Evolutionary conservation across 2,329 filamentous ascomycete species (phyloP).

Genomic region (Polychaeton citri): DNA sequence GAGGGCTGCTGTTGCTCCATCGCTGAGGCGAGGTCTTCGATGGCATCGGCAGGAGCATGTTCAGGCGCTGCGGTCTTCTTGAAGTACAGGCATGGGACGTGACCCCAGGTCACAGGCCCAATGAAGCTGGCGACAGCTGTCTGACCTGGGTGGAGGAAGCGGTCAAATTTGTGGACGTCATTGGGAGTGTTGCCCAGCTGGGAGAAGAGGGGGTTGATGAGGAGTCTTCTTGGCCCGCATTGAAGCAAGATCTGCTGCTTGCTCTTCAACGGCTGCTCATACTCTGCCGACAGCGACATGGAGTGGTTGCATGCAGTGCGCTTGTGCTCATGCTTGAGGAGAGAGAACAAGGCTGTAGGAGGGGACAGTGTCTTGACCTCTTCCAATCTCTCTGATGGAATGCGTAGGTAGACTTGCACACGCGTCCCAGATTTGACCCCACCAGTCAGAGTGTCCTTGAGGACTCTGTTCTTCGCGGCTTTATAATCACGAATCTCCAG

Average conservation of each 20-base stretch:
- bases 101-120: constrained; percentile 83
- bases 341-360: constrained; percentile 67
- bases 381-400: constrained; percentile 28
- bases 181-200: constrained; percentile 82
- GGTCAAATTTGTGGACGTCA: constrained; percentile 93
- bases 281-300: constrained; percentile 69
- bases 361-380: constrained; percentile 40
- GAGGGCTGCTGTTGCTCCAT: constrained; percentile 4
- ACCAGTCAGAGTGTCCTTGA: constrained; percentile 76
- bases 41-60: constrained; percentile 30
- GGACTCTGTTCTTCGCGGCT: constrained; percentile 60
- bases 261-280: constrained; percentile 64
- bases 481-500: constrained; percentile 85
- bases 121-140: constrained; percentile 82
- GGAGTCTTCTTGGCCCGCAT: constrained; percentile 73
- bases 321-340: constrained; percentile 92
- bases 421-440: constrained; percentile 74
- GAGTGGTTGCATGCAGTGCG: constrained; percentile 80
- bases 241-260: constrained; percentile 90
- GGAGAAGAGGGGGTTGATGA: constrained; percentile 85
- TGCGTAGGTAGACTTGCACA: constrained; percentile 63
- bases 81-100: constrained; percentile 83
- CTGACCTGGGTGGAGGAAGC: constrained; percentile 80
- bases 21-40: constrained; percentile 22
- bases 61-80: constrained; percentile 38